Evolutionary conservation across 2,329 filamentous ascomycete species (phyloP).

Genomic region (Torrubiellomyces zombiae): DNA sequence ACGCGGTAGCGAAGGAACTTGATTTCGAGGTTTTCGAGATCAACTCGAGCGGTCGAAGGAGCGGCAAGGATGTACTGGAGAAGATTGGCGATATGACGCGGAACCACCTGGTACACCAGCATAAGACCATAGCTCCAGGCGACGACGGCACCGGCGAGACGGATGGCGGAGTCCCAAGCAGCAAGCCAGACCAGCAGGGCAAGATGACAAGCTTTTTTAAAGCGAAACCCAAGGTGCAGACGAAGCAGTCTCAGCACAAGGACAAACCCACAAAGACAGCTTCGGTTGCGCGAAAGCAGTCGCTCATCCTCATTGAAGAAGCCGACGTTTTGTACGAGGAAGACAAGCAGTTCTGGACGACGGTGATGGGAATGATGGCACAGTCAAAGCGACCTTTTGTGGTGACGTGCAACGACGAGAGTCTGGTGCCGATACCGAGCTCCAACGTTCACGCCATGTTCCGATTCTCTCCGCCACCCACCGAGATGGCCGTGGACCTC

Average conservation of each 20-base stretch:
- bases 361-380: slow-evolving; percentile 57
- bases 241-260: slow-evolving; percentile 12
- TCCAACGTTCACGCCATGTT: slow-evolving; percentile 77
- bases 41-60: slow-evolving; percentile 66
- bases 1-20: slow-evolving; percentile 81
- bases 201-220: slow-evolving; percentile 74
- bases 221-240: slow-evolving; percentile 20
- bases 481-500: slow-evolving; percentile 58
- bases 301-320: slow-evolving; percentile 84
- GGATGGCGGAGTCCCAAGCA: slow-evolving; percentile 29
- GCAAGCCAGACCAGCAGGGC: slow-evolving; percentile 55
- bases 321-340: slow-evolving; percentile 89
- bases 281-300: slow-evolving; percentile 62
- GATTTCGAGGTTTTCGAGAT: slow-evolving; percentile 93
- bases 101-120: slow-evolving; percentile 66
- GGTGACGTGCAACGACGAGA: slow-evolving; percentile 88
- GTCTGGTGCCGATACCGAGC: slow-evolving; percentile 55
- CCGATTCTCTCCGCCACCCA: slow-evolving; percentile 51
- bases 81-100: slow-evolving; percentile 92
- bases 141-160: slow-evolving; percentile 14
- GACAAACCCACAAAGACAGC: slow-evolving; percentile 13
- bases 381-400: slow-evolving; percentile 85
- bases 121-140: slow-evolving; percentile 17
- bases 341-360: slow-evolving; percentile 87
- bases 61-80: slow-evolving; percentile 78